Evolutionary conservation across 108 stramenopile species (phyloP).

Genomic region (Skeletonema menzelii): DNA sequence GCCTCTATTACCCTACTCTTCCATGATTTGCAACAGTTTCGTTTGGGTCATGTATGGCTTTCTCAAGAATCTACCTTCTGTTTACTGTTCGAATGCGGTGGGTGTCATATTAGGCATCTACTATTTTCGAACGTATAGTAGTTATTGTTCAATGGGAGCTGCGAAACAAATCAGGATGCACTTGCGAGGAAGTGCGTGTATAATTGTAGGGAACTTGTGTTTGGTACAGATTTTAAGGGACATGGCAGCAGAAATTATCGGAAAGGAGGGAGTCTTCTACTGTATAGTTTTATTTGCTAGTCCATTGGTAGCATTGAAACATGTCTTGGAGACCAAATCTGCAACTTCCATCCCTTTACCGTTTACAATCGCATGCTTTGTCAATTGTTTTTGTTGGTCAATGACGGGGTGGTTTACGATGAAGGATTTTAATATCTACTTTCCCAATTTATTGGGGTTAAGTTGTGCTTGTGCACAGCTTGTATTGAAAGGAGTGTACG

Average conservation of each 20-base stretch:
- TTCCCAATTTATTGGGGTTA: conserved; percentile 77
- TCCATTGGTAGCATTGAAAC: conserved; percentile 58
- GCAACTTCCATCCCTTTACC: conserved; percentile 76
- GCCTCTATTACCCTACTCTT: conserved; percentile 46
- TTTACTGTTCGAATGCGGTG: conserved; percentile 20
- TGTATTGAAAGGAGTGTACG: conserved; percentile 61
- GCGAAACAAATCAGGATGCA: conserved; percentile 29
- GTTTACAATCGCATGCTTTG: conserved; percentile 68
- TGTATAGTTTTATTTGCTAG: conserved; percentile 66
- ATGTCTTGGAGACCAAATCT: conserved; percentile 59
- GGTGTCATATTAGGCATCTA: conserved; percentile 22
- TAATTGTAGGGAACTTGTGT: conserved; percentile 24
- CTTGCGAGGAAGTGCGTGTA: conserved; percentile 9
- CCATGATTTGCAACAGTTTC: conserved; percentile 40
- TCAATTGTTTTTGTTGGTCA: conserved; percentile 78
- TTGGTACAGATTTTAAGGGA: conserved; percentile 6
- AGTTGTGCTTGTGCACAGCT: conserved; percentile 67
- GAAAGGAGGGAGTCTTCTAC: conserved; percentile 35
- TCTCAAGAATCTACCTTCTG: conserved; percentile 17
- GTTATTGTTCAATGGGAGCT: conserved; percentile 13
- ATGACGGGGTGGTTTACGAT: conserved; percentile 64
- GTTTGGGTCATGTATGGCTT: conserved; percentile 50
- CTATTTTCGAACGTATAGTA: conserved; percentile 24
- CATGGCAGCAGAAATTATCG: conserved; percentile 31
- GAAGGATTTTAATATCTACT: conserved; percentile 75